phyloP scores from a whole-genome alignment of 441 rosid species.

The Populus hybrid region DNA sequence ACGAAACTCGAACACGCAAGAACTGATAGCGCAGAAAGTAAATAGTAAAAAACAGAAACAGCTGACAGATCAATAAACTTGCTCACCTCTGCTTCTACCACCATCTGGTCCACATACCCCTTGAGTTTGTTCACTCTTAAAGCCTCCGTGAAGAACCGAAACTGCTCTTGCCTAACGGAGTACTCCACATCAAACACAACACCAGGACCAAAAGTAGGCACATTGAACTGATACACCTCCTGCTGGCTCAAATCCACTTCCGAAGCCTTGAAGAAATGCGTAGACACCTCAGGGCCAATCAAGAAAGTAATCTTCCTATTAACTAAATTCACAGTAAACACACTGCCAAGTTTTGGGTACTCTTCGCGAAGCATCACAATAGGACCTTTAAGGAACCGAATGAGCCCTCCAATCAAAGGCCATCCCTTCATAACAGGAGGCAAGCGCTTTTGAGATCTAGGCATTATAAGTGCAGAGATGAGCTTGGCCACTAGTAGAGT shows the following conservation, averaged over 20 bases:
- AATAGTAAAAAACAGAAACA: background rate
- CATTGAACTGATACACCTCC: slow-evolving; percentile 97
- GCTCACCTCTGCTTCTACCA: slow-evolving; percentile 79
- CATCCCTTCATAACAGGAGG: slow-evolving; percentile 70
- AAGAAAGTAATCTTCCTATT: slow-evolving; percentile 88
- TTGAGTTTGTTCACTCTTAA: slow-evolving; percentile 81
- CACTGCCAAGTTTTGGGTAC: slow-evolving; percentile 93
- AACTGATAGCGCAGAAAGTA: background rate
- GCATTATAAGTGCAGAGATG: slow-evolving; percentile 50
- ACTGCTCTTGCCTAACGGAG: slow-evolving; percentile 90
- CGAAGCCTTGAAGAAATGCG: slow-evolving; percentile 94
- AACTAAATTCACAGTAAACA: slow-evolving; percentile 72
- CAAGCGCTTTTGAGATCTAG: slow-evolving; percentile 61
- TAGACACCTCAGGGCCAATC: slow-evolving; percentile 94
- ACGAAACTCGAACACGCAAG: background rate
- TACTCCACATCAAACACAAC: slow-evolving; percentile 98
- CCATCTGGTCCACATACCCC: slow-evolving; percentile 99
- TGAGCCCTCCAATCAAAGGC: slow-evolving; percentile 76
- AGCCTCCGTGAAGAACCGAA: slow-evolving; percentile 93
- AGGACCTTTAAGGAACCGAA: slow-evolving; percentile 83
- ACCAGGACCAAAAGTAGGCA: slow-evolving; percentile 97
- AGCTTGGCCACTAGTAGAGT: slow-evolving; percentile 79
- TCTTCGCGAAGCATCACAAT: slow-evolving; percentile 87
- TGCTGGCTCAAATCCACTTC: slow-evolving; percentile 97
- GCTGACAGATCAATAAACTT: background rate